phyloP scores from a whole-genome alignment of 2,329 filamentous ascomycete species.

The Monilinia fructicola region DNA sequence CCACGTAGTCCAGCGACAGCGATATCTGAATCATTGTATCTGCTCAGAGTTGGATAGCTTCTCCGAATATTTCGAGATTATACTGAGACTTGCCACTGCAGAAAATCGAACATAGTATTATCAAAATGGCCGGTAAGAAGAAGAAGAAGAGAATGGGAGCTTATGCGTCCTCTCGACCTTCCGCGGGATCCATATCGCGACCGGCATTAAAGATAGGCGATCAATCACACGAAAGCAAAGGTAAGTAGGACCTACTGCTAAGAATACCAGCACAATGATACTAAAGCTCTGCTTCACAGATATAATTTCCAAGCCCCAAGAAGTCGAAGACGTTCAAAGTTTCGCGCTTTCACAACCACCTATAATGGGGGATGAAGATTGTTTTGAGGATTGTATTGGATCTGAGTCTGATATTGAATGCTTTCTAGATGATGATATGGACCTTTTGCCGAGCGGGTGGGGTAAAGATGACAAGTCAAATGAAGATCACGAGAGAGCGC shows the following conservation, averaged over 20 bases:
- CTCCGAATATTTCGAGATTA: neutral
- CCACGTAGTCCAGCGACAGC: neutral
- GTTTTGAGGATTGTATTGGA: neutral
- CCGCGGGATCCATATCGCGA: neutral
- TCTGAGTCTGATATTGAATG: neutral
- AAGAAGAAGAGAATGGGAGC: neutral
- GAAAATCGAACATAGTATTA: neutral
- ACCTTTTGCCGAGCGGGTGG: slow-evolving; percentile 5
- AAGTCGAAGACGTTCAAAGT: neutral
- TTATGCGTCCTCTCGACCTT: neutral
- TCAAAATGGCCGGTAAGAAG: neutral
- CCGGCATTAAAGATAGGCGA: neutral
- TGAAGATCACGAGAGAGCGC: neutral
- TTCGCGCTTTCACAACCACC: neutral
- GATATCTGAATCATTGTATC: neutral
- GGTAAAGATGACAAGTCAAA: neutral
- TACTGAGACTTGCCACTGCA: neutral
- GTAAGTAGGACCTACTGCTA: neutral
- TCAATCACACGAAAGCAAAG: neutral
- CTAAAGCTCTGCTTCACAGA: neutral
- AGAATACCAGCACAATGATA: neutral
- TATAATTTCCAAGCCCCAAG: neutral
- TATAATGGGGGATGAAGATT: neutral
- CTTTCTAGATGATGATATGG: slow-evolving; percentile 1
- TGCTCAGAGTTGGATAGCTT: neutral